Conservation (phyloP, 441 rosid genomes). For the Euphorbia schlechtendalii region DNA sequence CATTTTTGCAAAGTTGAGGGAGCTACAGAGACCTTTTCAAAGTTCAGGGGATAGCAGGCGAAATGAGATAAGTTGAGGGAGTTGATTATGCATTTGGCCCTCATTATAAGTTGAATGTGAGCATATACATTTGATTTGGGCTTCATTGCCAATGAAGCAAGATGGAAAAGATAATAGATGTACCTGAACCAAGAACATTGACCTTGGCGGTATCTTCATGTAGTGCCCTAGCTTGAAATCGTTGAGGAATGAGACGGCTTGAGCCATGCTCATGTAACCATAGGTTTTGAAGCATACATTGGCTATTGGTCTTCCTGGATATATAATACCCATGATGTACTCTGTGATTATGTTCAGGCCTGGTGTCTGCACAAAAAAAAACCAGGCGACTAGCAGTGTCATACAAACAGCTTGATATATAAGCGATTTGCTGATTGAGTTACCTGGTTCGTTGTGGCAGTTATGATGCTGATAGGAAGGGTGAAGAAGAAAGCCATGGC, state of each 20-base stretch:
- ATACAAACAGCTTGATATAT: too few species aligned
- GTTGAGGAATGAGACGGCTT: slow-evolving; percentile 47
- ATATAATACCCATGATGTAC: slow-evolving; percentile 41
- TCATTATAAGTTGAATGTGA: neutral
- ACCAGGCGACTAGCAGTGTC: neutral
- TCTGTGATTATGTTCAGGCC: slow-evolving; percentile 55
- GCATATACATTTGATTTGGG: neutral
- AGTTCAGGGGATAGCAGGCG: too few species aligned
- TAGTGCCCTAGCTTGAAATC: slow-evolving; percentile 66
- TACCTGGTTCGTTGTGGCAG: slow-evolving; percentile 32
- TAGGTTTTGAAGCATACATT: slow-evolving; percentile 58
- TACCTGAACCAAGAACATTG: slow-evolving; percentile 62
- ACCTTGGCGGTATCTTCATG: slow-evolving; percentile 68
- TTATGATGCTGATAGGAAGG: slow-evolving; percentile 57
- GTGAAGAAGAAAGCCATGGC: slow-evolving; percentile 61
- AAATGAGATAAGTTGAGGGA: too few species aligned
- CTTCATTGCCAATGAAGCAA: neutral
- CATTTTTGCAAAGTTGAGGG: too few species aligned
- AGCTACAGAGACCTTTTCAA: too few species aligned
- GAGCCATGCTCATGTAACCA: slow-evolving; percentile 62
- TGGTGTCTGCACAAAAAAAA: slow-evolving; percentile 26
- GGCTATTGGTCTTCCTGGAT: slow-evolving; percentile 53
- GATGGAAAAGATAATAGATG: neutral
- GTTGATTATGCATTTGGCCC: too few species aligned
- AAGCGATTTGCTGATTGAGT: neutral